Evolutionary conservation across 805 yeast genomes (phyloP).

Genomic region (Starmera pachycereana): DNA sequence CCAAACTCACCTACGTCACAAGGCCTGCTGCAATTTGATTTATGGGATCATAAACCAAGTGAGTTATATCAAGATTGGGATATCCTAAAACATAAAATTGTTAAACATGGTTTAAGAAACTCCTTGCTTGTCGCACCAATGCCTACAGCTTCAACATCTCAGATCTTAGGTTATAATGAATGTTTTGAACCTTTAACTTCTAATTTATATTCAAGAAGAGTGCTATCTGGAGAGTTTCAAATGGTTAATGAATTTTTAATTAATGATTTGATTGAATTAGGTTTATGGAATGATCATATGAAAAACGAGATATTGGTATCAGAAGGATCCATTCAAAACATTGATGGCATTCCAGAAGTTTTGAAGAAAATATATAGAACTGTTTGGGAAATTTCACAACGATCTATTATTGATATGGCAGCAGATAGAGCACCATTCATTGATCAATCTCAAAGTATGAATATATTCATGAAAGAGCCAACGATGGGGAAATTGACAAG

Average conservation of each 20-base stretch:
- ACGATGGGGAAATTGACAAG: constrained; percentile 95
- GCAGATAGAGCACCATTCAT: constrained; percentile 88
- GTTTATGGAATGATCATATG: constrained; percentile 74
- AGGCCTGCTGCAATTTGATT: constrained; percentile 75
- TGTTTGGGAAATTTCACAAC: constrained; percentile 87
- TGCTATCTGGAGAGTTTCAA: constrained; percentile 89
- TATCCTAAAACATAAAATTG: constrained; percentile 46
- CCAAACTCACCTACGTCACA: constrained; percentile 86
- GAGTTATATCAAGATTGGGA: constrained; percentile 79
- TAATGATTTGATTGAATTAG: constrained; percentile 70
- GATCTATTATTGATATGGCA: constrained; percentile 58
- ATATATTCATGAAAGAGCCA: constrained; percentile 79
- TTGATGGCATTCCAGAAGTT: constrained; percentile 64
- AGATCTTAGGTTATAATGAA: constrained; percentile 87
- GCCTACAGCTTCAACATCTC: constrained; percentile 99
- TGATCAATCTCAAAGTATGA: constrained; percentile 90
- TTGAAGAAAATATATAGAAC: constrained; percentile 63
- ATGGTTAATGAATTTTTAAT: constrained; percentile 81
- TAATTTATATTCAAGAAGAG: constrained; percentile 87
- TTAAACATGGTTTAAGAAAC: constrained; percentile 67
- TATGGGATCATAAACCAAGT: constrained; percentile 75
- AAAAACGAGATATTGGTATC: constrained; percentile 66
- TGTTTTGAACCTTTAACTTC: constrained; percentile 96
- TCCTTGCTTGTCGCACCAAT: constrained; percentile 87
- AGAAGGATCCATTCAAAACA: constrained; percentile 79